Evolutionary conservation across 108 stramenopile species (phyloP), one percentile per base, ranked within the genome.

Genomic region (Fragilaria crotonensis): DNA sequence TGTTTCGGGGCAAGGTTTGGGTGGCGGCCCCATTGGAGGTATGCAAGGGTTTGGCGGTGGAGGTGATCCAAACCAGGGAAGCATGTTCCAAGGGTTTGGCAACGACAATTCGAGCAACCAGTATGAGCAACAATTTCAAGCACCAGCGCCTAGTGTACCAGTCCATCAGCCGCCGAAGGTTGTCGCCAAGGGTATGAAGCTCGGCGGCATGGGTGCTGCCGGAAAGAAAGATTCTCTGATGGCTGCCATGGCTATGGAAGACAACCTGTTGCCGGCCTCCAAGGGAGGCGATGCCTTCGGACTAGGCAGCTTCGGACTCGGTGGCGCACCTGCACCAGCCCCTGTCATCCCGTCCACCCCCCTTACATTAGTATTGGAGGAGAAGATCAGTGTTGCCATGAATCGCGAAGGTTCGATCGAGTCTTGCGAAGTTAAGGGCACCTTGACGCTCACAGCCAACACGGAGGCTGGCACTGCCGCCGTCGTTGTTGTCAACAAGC

Each of bases 201-300:
- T 98, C 20, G 89, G 88, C 4, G 79, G 73, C 25, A 49, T 67
- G 50, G 80, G 75, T 44, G 65, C 65, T 14, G 72, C 65, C 28
- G 81, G 68, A 57, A 93, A 92, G 84, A 83, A 85, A 71, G 79
- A 90, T 70, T 76, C 68, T 46, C 83, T 96, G 71, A 82, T 96
- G 84, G 91, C 90, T 27, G 89, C 90, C 57, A 96, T 98, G 84
- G 89, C 92, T 41, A 85, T 85, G 44, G 98, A 99, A 87, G 98
- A 97, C 73, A 89, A 90, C 53, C 84, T 96, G 27, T 73, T 81
- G 33, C 68, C 83, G 30, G 59, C 80, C 27, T 66, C 73, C 23
- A 78, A 75, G 44, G 64, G 54, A 11, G 76, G 70, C 18, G 71
- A 71, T 55, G 54, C 60, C 19, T 59, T 36, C 31, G 60, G 67